phyloP scores from a whole-genome alignment of 2,329 filamentous ascomycete species.

The Colletotrichum horii region DNA sequence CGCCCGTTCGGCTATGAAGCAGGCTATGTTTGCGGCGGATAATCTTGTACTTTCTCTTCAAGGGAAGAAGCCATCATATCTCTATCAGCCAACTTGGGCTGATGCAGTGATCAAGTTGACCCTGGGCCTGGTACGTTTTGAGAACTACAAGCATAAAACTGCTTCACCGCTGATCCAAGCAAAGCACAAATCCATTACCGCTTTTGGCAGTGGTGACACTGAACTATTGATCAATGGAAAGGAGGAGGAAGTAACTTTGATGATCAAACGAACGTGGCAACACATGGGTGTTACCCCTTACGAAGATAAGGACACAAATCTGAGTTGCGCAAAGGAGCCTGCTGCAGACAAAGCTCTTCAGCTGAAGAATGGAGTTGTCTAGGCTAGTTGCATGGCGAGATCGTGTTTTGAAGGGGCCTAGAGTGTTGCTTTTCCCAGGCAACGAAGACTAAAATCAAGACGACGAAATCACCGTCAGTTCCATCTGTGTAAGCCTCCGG shows the following conservation, averaged over 20 bases:
- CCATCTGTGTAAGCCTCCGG: not conserved
- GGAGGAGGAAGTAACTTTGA: slow-evolving; percentile 49
- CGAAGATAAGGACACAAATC: slow-evolving; percentile 34
- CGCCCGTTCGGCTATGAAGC: slow-evolving; percentile 57
- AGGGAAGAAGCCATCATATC: slow-evolving; percentile 39
- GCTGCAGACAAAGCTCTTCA: not conserved
- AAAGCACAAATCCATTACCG: slow-evolving; percentile 49
- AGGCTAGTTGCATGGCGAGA: not conserved
- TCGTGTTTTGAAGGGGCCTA: not conserved
- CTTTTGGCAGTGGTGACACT: slow-evolving; percentile 46
- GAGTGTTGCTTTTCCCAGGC: too few relatives aligned
- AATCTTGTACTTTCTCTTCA: slow-evolving; percentile 58
- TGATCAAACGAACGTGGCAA: slow-evolving; percentile 47
- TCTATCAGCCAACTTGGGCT: slow-evolving; percentile 48
- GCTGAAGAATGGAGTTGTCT: not conserved
- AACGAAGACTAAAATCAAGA: not conserved
- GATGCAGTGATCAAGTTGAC: slow-evolving; percentile 60
- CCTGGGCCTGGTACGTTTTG: slow-evolving; percentile 50
- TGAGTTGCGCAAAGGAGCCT: not conserved
- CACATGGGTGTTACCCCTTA: slow-evolving; percentile 51
- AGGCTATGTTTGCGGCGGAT: slow-evolving; percentile 56
- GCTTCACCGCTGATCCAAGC: not conserved
- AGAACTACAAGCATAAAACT: not conserved
- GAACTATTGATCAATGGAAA: slow-evolving; percentile 46
- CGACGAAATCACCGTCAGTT: not conserved